A percentile compares a stretch with the other conserved stretches of the same genome.
Evolutionary conservation across 2,329 filamentous ascomycete species (phyloP).

Genomic region (Talaromyces albobiverticillius): DNA sequence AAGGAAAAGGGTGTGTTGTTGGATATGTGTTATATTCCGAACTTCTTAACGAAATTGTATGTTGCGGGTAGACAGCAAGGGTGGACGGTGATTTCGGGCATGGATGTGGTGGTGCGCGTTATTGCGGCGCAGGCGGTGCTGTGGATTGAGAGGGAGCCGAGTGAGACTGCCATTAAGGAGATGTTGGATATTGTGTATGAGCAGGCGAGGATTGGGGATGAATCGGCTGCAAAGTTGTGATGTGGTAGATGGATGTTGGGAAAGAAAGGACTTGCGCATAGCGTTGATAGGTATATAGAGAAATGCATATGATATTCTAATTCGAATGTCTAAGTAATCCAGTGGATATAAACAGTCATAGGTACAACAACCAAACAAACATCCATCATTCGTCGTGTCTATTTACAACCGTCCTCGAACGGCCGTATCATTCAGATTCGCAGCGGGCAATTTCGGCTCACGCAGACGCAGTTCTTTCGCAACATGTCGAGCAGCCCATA

Average conservation of each 20-base stretch:
- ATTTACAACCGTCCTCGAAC: background rate
- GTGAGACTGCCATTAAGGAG: background rate
- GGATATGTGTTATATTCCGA: constrained; percentile 82
- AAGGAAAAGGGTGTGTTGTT: constrained; percentile 62
- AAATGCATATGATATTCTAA: too few species aligned
- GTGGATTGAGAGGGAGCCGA: constrained; percentile 60
- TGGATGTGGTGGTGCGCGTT: constrained; percentile 75
- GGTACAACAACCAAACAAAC: too few species aligned
- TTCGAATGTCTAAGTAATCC: too few species aligned
- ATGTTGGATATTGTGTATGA: background rate
- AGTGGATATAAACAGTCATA: too few species aligned
- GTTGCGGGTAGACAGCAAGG: constrained; percentile 60
- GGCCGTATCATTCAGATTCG: background rate
- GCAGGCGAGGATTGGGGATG: background rate
- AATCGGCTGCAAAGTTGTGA: too few species aligned
- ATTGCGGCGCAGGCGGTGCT: constrained; percentile 63
- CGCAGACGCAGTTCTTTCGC: background rate
- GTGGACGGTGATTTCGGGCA: constrained; percentile 73
- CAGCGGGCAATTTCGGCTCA: background rate
- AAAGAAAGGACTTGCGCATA: too few species aligned
- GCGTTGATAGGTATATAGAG: too few species aligned
- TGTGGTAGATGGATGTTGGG: too few species aligned
- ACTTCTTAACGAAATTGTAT: constrained; percentile 58
- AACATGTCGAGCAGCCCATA: background rate
- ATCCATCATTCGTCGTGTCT: too few species aligned